Conservation (phyloP, 2,329 filamentous ascomycete genomes). For the Lomentospora prolificans region DNA sequence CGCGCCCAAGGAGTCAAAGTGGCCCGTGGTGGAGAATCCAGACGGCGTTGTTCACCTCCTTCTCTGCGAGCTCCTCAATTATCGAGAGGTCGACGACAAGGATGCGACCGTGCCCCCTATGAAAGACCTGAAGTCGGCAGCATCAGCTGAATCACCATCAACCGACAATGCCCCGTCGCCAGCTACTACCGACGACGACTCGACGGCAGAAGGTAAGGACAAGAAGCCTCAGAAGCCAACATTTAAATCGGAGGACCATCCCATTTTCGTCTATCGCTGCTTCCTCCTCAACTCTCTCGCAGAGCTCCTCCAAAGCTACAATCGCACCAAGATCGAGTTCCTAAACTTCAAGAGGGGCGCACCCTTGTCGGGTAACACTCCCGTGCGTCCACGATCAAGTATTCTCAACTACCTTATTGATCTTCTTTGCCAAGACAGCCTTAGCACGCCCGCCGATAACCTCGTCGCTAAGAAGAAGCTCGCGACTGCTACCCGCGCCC, state of each 20-base stretch:
- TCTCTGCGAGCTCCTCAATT: conserved; percentile 82
- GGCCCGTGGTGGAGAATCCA: conserved; percentile 80
- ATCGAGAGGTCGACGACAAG: conserved; percentile 81
- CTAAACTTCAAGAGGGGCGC: conserved; percentile 97
- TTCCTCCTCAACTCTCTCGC: conserved; percentile 88
- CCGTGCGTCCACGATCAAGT: conserved; percentile 85
- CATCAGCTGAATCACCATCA: background rate
- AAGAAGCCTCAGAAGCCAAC: conserved; percentile 60
- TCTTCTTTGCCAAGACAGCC: conserved; percentile 52
- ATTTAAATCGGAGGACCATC: conserved; percentile 89
- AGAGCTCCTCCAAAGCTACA: conserved; percentile 86
- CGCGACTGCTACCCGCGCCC: conserved; percentile 77
- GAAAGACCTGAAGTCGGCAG: conserved; percentile 6
- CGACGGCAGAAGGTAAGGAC: conserved; percentile 33
- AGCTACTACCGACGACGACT: conserved; percentile 22
- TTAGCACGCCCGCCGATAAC: conserved; percentile 62
- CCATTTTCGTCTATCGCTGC: conserved; percentile 92
- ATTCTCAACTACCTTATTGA: conserved; percentile 89
- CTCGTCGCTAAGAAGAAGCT: conserved; percentile 73
- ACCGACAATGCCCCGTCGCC: conserved; percentile 7
- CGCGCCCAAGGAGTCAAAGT: conserved; percentile 66
- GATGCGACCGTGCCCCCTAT: conserved; percentile 12
- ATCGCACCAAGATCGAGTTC: conserved; percentile 92
- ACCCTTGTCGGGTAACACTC: conserved; percentile 72
- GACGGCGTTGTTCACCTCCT: conserved; percentile 95